A percentile compares a stretch with the other conserved stretches of the same genome.
Conservation (phyloP, 225 moss, liverwort and hornwort genomes). For the Sphagnum tenellum region DNA sequence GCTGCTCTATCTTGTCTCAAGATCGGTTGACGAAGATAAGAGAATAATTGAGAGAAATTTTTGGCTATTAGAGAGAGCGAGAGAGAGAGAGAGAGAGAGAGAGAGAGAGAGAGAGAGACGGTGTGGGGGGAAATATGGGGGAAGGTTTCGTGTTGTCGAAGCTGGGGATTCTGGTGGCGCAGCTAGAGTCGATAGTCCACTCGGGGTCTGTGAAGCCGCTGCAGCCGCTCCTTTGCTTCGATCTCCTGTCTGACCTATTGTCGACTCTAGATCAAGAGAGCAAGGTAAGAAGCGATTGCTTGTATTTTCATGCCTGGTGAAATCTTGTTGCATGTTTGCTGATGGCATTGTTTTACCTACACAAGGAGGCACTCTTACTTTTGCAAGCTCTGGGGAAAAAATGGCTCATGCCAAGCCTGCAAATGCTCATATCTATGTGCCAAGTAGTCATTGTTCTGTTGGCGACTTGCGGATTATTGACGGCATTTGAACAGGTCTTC, state of each 20-base stretch:
- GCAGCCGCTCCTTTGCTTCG: constrained; percentile 95
- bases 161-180: constrained; percentile 91
- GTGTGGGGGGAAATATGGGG: constrained; percentile 26
- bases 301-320: not conserved
- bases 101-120: not conserved
- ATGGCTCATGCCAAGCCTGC: not conserved
- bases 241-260: constrained; percentile 92
- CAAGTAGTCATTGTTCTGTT: no score
- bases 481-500: no score
- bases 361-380: not conserved
- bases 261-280: constrained; percentile 61
- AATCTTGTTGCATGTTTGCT: not conserved
- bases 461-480: no score
- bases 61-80: no score
- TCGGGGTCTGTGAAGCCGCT: constrained; percentile 78
- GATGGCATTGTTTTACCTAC: no score
- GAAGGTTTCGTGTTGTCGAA: constrained; percentile 73
- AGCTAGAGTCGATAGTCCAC: constrained; percentile 90
- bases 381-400: not conserved
- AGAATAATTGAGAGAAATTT: no score
- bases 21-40: no score
- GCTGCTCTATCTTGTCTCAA: no score
- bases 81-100: not conserved
- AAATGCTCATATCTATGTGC: not conserved
- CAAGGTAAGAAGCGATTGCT: constrained; percentile 29